Conservation (phyloP, 78 protist genomes). For the Thecamonas trahens region DNA sequence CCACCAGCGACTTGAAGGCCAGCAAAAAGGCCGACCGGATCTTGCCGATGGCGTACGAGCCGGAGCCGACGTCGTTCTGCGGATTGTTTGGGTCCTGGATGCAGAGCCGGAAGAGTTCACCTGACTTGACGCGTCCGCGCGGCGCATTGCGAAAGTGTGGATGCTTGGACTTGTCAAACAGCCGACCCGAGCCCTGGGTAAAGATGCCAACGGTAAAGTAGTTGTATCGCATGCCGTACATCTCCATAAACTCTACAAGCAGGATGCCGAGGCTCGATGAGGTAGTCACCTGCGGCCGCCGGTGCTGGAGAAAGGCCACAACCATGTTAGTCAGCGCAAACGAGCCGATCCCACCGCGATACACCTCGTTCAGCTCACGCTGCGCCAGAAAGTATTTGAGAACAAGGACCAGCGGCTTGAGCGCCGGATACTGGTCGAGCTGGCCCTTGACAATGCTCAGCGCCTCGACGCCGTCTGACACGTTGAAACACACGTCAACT, state of each 20-base stretch:
- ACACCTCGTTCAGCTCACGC: constrained; percentile 63
- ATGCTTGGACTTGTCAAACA: neutral
- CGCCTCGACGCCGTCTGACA: neutral
- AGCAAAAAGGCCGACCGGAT: constrained; percentile 5
- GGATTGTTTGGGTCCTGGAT: constrained; percentile 17
- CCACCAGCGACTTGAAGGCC: constrained; percentile 8
- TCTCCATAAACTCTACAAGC: constrained; percentile 37
- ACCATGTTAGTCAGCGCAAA: constrained; percentile 48
- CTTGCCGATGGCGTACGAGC: neutral
- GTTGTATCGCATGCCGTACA: constrained; percentile 31
- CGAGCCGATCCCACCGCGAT: constrained; percentile 71
- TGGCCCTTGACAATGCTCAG: constrained; percentile 7
- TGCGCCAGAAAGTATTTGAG: constrained; percentile 18
- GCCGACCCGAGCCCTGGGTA: constrained; percentile 9
- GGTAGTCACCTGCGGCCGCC: neutral
- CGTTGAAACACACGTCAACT: constrained; percentile 41
- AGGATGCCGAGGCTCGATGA: constrained; percentile 32
- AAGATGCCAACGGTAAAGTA: constrained; percentile 9
- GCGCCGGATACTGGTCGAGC: neutral
- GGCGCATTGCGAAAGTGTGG: neutral
- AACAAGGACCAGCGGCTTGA: neutral
- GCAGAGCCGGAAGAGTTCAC: neutral
- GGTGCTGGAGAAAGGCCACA: constrained; percentile 48
- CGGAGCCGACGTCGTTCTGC: neutral
- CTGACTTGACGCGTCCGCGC: neutral